Percentiles rank a stretch among this genome's conserved stretches.
These are phyloP conservation scores for Xylaria sp. DNA, from an alignment of 2,329 filamentous ascomycete genomes.

Conservation along the genomic window DNA sequence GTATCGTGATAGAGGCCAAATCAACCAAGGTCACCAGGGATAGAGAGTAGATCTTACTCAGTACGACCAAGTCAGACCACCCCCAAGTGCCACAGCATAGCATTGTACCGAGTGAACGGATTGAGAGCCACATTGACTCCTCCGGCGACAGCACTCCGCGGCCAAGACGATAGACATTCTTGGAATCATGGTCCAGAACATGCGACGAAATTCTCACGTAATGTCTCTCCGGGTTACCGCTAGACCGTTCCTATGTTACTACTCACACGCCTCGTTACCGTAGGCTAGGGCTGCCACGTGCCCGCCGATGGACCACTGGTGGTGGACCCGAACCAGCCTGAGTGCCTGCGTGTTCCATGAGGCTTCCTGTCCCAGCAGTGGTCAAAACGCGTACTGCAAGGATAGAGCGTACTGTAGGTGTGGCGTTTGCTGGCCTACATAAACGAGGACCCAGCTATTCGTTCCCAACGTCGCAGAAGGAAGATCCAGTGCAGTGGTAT, in stretches of 20 bases:
- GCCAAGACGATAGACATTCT: constrained; percentile 1
- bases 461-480: not conserved
- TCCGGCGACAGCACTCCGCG: not conserved
- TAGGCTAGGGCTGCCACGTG: constrained; percentile 18
- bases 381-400: not conserved
- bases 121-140: not conserved
- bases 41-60: not conserved
- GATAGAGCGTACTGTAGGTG: not conserved
- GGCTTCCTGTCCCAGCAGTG: not conserved
- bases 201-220: constrained; percentile 8
- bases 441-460: not conserved
- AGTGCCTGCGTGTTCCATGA: not conserved
- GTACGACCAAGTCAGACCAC: not conserved
- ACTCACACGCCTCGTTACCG: not conserved
- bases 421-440: not conserved
- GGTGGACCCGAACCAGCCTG: constrained; percentile 9
- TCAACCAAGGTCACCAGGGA: no score
- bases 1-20: no score
- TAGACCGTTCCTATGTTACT: constrained; percentile 3
- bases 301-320: not conserved
- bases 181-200: constrained; percentile 2
- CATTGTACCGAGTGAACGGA: constrained; percentile 9
- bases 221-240: not conserved
- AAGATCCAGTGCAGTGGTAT: not conserved
- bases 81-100: not conserved